Conservation (phyloP, 1,284 basidiomycete species). For the Apiotrichum brassicae region DNA sequence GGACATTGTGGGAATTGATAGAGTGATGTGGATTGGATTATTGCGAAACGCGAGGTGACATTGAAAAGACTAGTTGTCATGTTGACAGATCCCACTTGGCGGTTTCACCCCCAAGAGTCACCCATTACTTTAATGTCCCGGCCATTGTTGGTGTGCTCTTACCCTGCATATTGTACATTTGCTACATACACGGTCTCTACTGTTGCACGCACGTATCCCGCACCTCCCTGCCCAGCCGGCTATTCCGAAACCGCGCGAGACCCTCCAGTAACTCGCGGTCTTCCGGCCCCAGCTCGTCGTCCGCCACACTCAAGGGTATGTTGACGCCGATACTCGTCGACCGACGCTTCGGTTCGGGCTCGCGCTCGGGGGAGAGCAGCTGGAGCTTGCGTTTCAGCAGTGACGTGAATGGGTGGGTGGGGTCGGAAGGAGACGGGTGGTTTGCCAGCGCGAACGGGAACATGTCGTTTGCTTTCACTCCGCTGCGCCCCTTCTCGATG, state of each 20-base stretch:
- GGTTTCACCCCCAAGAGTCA: neutral
- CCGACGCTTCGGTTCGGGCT: constrained; percentile 5
- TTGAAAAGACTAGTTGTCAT: no score
- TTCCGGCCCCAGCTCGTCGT: constrained; percentile 20
- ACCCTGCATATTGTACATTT: no score
- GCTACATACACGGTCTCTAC: constrained; percentile 7
- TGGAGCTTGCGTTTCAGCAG: constrained; percentile 32
- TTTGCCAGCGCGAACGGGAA: constrained; percentile 35
- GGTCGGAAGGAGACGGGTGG: constrained; percentile 22
- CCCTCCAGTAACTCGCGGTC: constrained; percentile 38
- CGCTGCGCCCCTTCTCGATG: constrained; percentile 22
- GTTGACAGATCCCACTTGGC: no score
- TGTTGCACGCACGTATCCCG: constrained; percentile 38
- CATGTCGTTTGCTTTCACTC: constrained; percentile 25
- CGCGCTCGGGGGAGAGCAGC: constrained; percentile 20
- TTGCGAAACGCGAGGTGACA: no score
- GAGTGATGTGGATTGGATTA: no score
- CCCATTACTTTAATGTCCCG: neutral
- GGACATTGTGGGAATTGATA: constrained; percentile 7
- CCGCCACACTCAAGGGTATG: constrained; percentile 1
- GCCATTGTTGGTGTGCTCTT: no score
- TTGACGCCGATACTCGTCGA: constrained; percentile 13
- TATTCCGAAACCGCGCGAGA: constrained; percentile 30
- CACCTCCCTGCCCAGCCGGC: constrained; percentile 32
- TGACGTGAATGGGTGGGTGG: constrained; percentile 27